These are phyloP conservation scores for Brasilioporus rufonigricans DNA, from an alignment of 768 basidiomycete species.

Conservation along the genomic window DNA sequence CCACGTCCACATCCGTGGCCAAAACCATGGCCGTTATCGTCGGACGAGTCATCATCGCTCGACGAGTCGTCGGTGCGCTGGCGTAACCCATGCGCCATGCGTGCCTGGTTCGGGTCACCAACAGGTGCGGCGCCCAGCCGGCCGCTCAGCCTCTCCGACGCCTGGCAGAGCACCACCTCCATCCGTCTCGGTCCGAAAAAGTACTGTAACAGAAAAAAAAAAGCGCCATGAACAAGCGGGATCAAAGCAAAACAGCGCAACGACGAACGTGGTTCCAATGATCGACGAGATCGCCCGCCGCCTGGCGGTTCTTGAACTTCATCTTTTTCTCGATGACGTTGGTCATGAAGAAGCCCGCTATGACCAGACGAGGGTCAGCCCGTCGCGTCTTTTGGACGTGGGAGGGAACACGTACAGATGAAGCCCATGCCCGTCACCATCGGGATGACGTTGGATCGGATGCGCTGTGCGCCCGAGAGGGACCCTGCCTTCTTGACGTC, in stretches of 20 bases:
- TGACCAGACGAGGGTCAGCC: neutral
- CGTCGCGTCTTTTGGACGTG: neutral
- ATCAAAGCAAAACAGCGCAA: neutral
- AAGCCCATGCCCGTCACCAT: constrained; percentile 31
- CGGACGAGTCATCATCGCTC: neutral
- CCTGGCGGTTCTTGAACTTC: constrained; percentile 37
- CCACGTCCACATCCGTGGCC: neutral
- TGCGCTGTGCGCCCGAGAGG: constrained; percentile 35
- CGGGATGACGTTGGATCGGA: constrained; percentile 31
- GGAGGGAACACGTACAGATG: constrained; percentile 12
- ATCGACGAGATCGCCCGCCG: constrained; percentile 42
- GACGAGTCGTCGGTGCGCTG: neutral
- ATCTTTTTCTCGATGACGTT: constrained; percentile 18
- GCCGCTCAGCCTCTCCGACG: constrained; percentile 30
- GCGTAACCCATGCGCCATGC: constrained; percentile 19
- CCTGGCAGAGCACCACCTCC: constrained; percentile 39
- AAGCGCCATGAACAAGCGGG: neutral
- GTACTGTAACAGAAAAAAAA: constrained; percentile 32
- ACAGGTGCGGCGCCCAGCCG: constrained; percentile 20
- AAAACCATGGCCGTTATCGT: neutral
- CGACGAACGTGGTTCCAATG: constrained; percentile 49
- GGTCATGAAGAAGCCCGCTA: constrained; percentile 23
- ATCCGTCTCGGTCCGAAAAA: constrained; percentile 48
- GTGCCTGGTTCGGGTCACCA: constrained; percentile 18
- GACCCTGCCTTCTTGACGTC: constrained; percentile 35